Base-by-base conservation (phyloP, 164 flowering plant species). In the Sedum album region DNA sequence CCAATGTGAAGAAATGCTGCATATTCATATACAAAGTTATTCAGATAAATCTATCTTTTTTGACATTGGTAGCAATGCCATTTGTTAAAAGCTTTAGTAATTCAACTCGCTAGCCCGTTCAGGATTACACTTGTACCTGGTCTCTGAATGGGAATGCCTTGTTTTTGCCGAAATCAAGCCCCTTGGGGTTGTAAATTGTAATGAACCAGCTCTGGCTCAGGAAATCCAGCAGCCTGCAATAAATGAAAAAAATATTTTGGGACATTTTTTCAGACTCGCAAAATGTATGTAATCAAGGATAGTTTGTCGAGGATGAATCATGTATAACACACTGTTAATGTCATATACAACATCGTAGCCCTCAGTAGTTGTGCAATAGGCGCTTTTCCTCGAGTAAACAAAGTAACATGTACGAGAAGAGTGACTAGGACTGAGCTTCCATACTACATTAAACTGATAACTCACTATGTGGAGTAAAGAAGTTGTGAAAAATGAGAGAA, bases 1-100 rank as follows among this genome's bases (percentile, higher is more conserved):
- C 68, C 5, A 97, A 94, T 62, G 98, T 85, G 72, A 94, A 94
- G 87, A 85, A 94, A 84, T 94, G 98, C 97, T 94, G 88, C 84
- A 87, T 66, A 42, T 35, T 48, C 46, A 55, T 4, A 57, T 15
- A 41, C 46, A 41, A 0, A 60, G 5, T 44, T 44, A 1, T 44
- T 44, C 4, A 3, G 0, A 4, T 11, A 44, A 44, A 44, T 15
- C 5, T 44, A 44, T 44, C 15, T 44, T 17, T 44, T 44, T 44
- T 44, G 18, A 44, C 1, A 44, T 15, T 11, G 17, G n/a, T 44
- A 2, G 48, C 48, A 44, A 44, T 15, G 48, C 48, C 15, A 44
- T 44, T 44, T 44, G 4, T 11, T 44, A 44, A 44, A 44, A 39
- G 42, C n/a, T n/a, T n/a, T n/a, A n/a, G n/a, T n/a, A n/a, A n/a